Base-by-base conservation (phyloP, 129 eudicot genomes). In the Chrysanthemum seticuspe region DNA sequence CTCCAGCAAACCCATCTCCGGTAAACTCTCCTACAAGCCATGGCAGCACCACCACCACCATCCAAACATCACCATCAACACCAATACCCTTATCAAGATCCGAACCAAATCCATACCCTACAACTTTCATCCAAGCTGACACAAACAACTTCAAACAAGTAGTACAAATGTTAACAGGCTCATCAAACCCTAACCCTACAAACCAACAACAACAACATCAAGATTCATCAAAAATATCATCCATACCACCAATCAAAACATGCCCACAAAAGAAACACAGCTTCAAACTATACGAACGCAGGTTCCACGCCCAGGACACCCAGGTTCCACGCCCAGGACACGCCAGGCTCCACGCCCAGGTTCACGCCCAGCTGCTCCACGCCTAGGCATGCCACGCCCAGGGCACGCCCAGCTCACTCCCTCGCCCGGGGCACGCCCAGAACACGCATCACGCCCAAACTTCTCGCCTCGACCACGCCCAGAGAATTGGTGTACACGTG, bases 251-350 rank as follows among this genome's bases (percentile, higher is more conserved):
- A 5, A 83, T 89, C 74, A 87, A 86, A 68, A 87, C 87, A 3
- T 77, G 81, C 3, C 96, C 80, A 50, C 79, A 80, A 18, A 92
- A 92, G 83, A 92, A 87, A 71, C 96, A 79, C 34, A 86, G 91
- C 4, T 85, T 83, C 62, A 89, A 89, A 76, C 95, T 92, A 6
- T 92, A 89, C 79, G 98, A 92, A 65, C 79, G 98, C n/a, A 72
- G 96, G 18, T n/a, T n/a, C n/a, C n/a, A n/a, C n/a, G n/a, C n/a
- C n/a, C n/a, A n/a, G n/a, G n/a, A n/a, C n/a, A n/a, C n/a, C n/a
- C n/a, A n/a, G n/a, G n/a, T n/a, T n/a, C n/a, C n/a, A n/a, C n/a
- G n/a, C n/a, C n/a, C n/a, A n/a, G n/a, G n/a, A n/a, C n/a, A n/a
- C n/a, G n/a, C n/a, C n/a, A n/a, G n/a, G n/a, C n/a, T n/a, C n/a